Conservation (phyloP, 192 early-diverging fungal genomes). For the Coemansia sp. region DNA sequence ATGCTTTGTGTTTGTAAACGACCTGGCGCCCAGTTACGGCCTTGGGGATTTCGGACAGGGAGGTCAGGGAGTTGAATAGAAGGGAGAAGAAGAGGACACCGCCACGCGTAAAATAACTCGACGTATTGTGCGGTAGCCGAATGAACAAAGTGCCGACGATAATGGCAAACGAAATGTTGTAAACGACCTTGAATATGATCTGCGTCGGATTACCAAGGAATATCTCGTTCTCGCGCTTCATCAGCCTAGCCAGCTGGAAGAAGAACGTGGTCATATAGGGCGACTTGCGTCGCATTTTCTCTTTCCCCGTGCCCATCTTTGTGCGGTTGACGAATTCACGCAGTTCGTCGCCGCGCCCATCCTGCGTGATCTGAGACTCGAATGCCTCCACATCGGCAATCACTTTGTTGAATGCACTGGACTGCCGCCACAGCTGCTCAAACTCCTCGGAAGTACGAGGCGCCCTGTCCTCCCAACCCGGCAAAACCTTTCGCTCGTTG, state of each 20-base stretch:
- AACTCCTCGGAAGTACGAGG: conserved; percentile 65
- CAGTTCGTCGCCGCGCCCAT: conserved; percentile 25
- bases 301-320: conserved; percentile 57
- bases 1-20: conserved; percentile 74
- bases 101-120: conserved; percentile 63
- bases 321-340: conserved; percentile 55
- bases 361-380: conserved; percentile 18
- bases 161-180: conserved; percentile 63
- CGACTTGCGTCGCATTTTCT: conserved; percentile 51
- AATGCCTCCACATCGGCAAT: conserved; percentile 51
- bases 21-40: conserved; percentile 70
- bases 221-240: conserved; percentile 66
- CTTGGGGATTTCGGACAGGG: conserved; percentile 67
- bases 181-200: conserved; percentile 59
- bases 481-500: conserved; percentile 55
- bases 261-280: conserved; percentile 67
- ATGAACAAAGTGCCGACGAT: conserved; percentile 74
- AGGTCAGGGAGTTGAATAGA: conserved; percentile 66
- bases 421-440: conserved; percentile 59
- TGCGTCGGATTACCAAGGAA: conserved; percentile 54
- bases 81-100: conserved; percentile 57
- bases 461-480: conserved; percentile 58
- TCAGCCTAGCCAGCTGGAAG: conserved; percentile 60
- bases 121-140: conserved; percentile 53
- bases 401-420: conserved; percentile 29